A percentile compares a stretch with the other conserved stretches of the same genome.
phyloP scores from a whole-genome alignment of 805 yeast genomes.

The Candida adriatica region DNA sequence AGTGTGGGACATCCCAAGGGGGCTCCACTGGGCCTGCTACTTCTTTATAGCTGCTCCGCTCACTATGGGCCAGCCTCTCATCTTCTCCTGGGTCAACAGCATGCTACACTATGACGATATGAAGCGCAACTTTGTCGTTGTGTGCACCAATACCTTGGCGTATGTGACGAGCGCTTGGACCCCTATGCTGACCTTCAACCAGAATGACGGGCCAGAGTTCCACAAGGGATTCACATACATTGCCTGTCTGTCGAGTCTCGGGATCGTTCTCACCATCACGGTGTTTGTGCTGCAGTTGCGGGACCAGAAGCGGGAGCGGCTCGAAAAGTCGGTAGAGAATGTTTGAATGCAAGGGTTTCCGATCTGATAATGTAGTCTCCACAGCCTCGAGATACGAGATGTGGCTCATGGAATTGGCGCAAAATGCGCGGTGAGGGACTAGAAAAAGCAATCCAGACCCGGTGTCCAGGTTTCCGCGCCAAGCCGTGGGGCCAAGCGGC shows the following conservation, averaged over 20 bases:
- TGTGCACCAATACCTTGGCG: slow-evolving; percentile 33
- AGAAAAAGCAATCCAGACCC: too few species aligned
- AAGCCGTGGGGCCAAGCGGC: too few species aligned
- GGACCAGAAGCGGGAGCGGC: background rate
- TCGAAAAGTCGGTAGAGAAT: too few species aligned
- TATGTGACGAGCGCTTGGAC: slow-evolving; percentile 36
- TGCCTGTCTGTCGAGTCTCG: slow-evolving; percentile 27
- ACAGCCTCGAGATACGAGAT: too few species aligned
- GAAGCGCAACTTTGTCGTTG: slow-evolving; percentile 27
- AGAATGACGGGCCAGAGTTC: slow-evolving; percentile 30
- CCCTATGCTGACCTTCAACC: slow-evolving; percentile 34
- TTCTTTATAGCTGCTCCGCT: slow-evolving; percentile 42
- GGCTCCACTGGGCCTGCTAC: slow-evolving; percentile 45
- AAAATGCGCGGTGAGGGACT: too few species aligned
- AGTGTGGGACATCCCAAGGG: slow-evolving; percentile 40
- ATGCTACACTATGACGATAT: slow-evolving; percentile 28
- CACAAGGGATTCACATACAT: slow-evolving; percentile 33
- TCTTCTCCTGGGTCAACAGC: slow-evolving; percentile 42
- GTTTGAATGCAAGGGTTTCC: too few species aligned
- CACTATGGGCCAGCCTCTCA: slow-evolving; percentile 43
- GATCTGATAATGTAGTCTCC: too few species aligned
- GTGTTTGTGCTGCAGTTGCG: background rate
- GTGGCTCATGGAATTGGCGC: too few species aligned
- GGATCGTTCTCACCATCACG: slow-evolving; percentile 24
- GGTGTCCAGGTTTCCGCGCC: too few species aligned